Percentiles rank a stretch among this genome's conserved stretches.
Evolutionary conservation across 805 yeast species (phyloP).

Genomic region (Candida morakotiae): DNA sequence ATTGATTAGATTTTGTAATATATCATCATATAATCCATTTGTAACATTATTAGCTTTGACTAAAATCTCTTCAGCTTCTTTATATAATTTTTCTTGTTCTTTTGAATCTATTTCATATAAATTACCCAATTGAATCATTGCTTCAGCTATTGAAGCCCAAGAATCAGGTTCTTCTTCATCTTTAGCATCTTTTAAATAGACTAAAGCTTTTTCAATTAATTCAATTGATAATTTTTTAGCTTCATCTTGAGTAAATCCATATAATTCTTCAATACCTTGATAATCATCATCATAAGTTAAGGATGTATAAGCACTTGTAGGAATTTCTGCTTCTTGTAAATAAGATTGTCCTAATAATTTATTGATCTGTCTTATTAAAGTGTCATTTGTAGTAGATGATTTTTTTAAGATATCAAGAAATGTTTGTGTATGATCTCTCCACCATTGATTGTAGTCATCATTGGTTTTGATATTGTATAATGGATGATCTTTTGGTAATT

Average conservation of each 20-base stretch:
- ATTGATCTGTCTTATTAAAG: conserved; percentile 36
- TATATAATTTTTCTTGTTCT: conserved; percentile 65
- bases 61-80: conserved; percentile 64
- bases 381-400: conserved; percentile 8
- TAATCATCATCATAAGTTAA: conserved; percentile 54
- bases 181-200: conserved; percentile 54
- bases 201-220: conserved; percentile 50
- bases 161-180: conserved; percentile 72
- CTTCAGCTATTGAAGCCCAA: conserved; percentile 85
- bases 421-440: conserved; percentile 42
- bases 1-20: conserved; percentile 48
- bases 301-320: conserved; percentile 50
- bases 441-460: conserved; percentile 50
- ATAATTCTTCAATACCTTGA: conserved; percentile 20
- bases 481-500: conserved; percentile 54
- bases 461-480: conserved; percentile 38
- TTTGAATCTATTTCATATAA: conserved; percentile 58
- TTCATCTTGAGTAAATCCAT: conserved; percentile 33
- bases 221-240: conserved; percentile 49
- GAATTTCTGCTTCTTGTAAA: conserved; percentile 61
- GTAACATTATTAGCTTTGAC: conserved; percentile 75
- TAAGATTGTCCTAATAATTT: conserved; percentile 59
- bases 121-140: conserved; percentile 75
- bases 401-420: conserved; percentile 29
- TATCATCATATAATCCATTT: conserved; percentile 67